phyloP scores from a whole-genome alignment of 345 rosid species.

The Citrus inodora region DNA sequence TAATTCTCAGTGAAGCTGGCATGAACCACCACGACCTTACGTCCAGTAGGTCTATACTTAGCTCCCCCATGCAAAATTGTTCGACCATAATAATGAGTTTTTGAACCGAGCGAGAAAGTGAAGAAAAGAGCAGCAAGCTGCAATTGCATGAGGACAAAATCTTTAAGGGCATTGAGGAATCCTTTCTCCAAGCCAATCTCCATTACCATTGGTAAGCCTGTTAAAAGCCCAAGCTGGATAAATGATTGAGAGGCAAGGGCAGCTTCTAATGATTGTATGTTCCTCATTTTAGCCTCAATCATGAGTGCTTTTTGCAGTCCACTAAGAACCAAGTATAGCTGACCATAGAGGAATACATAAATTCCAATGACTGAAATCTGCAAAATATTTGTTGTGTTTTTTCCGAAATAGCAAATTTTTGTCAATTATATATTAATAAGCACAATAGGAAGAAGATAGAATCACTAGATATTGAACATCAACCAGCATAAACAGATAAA shows the following conservation, averaged over 20 bases:
- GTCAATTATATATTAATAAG: conserved; percentile 2
- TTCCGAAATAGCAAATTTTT: conserved; percentile 1
- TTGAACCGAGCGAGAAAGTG: conserved; percentile 95
- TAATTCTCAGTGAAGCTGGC: conserved; percentile 89
- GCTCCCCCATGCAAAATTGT: conserved; percentile 94
- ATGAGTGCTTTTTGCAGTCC: conserved; percentile 78
- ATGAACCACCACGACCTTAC: conserved; percentile 91
- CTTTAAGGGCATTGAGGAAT: conserved; percentile 82
- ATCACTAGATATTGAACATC: background rate
- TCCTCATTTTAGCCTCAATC: conserved; percentile 64
- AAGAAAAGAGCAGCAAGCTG: conserved; percentile 95
- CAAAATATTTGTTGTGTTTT: background rate
- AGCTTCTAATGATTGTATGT: conserved; percentile 82
- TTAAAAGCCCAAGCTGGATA: conserved; percentile 92
- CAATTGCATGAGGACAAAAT: conserved; percentile 93
- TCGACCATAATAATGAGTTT: conserved; percentile 85
- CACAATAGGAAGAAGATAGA: conserved; percentile 1
- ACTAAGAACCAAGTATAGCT: conserved; percentile 91
- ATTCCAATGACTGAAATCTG: conserved; percentile 86
- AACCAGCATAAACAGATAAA: background rate
- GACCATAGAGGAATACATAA: conserved; percentile 88
- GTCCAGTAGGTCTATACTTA: conserved; percentile 88
- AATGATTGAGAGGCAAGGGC: conserved; percentile 98
- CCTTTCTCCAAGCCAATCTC: conserved; percentile 97
- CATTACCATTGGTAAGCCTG: conserved; percentile 99